phyloP scores from a whole-genome alignment of 2,329 filamentous ascomycete species.

The Chrysosporium keratinophilum region DNA sequence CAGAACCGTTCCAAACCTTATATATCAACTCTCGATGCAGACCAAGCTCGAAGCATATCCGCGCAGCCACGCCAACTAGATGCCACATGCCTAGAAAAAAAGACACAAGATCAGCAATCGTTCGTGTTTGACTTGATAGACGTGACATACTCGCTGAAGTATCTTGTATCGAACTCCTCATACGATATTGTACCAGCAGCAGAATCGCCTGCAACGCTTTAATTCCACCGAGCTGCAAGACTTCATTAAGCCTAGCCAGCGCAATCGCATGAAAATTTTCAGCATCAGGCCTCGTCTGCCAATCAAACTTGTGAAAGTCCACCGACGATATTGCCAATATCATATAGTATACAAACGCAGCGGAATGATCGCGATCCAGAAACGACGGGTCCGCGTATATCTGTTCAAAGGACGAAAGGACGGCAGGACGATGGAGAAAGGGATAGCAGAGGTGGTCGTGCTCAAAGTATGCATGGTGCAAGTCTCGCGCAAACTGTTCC shows the following conservation, averaged over 20 bases:
- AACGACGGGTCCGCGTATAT: constrained; percentile 19
- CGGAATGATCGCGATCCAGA: constrained; percentile 23
- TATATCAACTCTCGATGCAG: constrained; percentile 34
- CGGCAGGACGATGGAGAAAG: constrained; percentile 28
- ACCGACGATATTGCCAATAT: constrained; percentile 37
- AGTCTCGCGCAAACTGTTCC: constrained; percentile 27
- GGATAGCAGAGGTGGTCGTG: constrained; percentile 39
- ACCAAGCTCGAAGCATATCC: constrained; percentile 35
- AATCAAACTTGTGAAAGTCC: constrained; percentile 38
- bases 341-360: constrained; percentile 38
- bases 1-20: constrained; percentile 11
- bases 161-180: constrained; percentile 33
- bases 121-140: not conserved
- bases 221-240: constrained; percentile 30
- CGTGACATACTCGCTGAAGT: constrained; percentile 25
- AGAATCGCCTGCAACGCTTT: constrained; percentile 35
- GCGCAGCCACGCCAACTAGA: constrained; percentile 35
- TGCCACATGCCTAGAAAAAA: constrained; percentile 31
- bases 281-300: constrained; percentile 36
- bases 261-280: constrained; percentile 36
- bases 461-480: constrained; percentile 35
- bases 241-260: constrained; percentile 29
- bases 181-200: constrained; percentile 37
- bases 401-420: constrained; percentile 19
- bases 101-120: not conserved